Evolutionary conservation across 495 filamentous ascomycete genomes (phyloP).

Genomic region (Astrothelium subdiscretum): DNA sequence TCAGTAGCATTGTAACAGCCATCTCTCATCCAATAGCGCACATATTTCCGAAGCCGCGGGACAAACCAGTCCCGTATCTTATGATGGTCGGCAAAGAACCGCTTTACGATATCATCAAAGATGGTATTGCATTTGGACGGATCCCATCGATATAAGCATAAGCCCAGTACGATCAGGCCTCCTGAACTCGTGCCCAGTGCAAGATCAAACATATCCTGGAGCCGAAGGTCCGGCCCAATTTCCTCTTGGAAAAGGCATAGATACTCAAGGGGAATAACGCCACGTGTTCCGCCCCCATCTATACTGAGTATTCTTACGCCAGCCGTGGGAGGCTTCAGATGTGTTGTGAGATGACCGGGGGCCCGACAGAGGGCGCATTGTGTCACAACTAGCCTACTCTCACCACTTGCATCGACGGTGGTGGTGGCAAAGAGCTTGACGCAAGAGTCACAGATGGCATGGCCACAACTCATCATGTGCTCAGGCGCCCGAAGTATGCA

Average conservation of each 20-base stretch:
- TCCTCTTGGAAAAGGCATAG: slow-evolving; percentile 24
- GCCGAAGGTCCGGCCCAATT: slow-evolving; percentile 13
- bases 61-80: slow-evolving; percentile 12
- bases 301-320: slow-evolving; percentile 28
- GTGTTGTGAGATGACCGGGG: slow-evolving; percentile 2
- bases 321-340: slow-evolving; percentile 26
- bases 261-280: slow-evolving; percentile 27
- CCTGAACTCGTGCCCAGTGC: slow-evolving; percentile 27
- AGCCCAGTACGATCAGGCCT: slow-evolving; percentile 23
- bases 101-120: slow-evolving; percentile 23
- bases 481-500: slow-evolving; percentile 21
- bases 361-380: slow-evolving; percentile 16
- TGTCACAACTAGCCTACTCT: slow-evolving; percentile 19
- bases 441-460: slow-evolving; percentile 26
- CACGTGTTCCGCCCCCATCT: slow-evolving; percentile 27
- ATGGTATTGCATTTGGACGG: slow-evolving; percentile 14
- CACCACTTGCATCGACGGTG: background rate
- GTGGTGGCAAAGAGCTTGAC: slow-evolving; percentile 19
- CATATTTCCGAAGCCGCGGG: slow-evolving; percentile 10
- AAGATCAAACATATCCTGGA: slow-evolving; percentile 28
- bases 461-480: slow-evolving; percentile 22
- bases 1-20: slow-evolving; percentile 21
- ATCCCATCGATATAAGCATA: slow-evolving; percentile 21
- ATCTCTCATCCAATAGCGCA: slow-evolving; percentile 23
- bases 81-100: slow-evolving; percentile 13